Evolutionary conservation across 2,329 filamentous ascomycete genomes (phyloP).

Genomic region (Ceratocystis papillata): DNA sequence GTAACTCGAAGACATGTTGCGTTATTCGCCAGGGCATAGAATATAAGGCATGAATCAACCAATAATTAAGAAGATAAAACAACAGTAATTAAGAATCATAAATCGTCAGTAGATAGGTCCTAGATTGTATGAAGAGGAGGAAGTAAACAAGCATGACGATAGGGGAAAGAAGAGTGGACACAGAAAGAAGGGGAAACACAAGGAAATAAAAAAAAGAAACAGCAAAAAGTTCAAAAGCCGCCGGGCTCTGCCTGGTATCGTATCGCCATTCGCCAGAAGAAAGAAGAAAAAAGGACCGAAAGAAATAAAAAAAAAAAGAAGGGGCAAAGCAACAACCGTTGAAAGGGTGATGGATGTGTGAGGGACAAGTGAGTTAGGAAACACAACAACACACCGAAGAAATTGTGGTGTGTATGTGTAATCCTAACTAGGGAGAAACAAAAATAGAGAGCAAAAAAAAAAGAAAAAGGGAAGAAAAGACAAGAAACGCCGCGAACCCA

Average conservation of each 20-base stretch:
- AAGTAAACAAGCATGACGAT: neutral
- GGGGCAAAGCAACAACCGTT: neutral
- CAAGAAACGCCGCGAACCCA: constrained; percentile 13
- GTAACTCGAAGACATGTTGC: neutral
- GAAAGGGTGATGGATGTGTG: neutral
- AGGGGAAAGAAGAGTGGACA: neutral
- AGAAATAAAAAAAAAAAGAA: neutral
- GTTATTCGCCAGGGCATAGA: neutral
- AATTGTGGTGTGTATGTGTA: neutral
- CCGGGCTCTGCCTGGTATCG: constrained; percentile 23
- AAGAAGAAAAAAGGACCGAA: constrained; percentile 8
- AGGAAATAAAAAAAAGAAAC: neutral
- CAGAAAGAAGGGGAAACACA: neutral
- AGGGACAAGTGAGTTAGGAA: too few species aligned
- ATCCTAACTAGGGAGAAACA: neutral
- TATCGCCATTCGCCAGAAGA: constrained; percentile 20
- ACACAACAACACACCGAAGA: too few species aligned
- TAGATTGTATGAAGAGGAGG: neutral
- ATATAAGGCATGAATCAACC: neutral
- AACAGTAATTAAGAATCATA: constrained; percentile 7
- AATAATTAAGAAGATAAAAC: too few species aligned
- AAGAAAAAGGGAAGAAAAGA: constrained; percentile 24
- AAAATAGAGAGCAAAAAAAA: constrained; percentile 6
- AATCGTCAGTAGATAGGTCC: constrained; percentile 11
- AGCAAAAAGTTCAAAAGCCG: constrained; percentile 18